These are phyloP conservation scores for Fonsecaea erecta DNA, from an alignment of 2,329 filamentous ascomycete species.

Conservation along the genomic window DNA sequence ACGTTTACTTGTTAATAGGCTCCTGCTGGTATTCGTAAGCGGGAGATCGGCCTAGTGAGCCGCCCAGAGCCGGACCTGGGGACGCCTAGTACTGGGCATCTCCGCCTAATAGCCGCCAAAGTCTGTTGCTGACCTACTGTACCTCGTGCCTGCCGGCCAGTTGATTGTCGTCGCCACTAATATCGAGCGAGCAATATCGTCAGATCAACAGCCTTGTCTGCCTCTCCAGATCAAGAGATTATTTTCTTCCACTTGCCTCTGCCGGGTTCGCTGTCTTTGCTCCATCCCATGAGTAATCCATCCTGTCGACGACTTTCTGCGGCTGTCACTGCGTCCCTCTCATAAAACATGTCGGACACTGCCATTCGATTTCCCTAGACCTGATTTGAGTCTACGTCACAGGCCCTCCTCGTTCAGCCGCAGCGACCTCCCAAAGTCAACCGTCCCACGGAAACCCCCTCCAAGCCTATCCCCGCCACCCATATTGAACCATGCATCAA, in stretches of 20 bases:
- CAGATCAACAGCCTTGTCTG: not conserved
- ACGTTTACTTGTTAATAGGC: too few species aligned
- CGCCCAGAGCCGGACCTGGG: not conserved
- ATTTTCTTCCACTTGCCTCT: constrained; percentile 17
- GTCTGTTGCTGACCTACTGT: not conserved
- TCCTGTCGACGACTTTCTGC: not conserved
- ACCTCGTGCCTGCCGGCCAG: not conserved
- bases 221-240: not conserved
- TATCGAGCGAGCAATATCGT: not conserved
- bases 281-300: not conserved
- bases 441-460: not conserved
- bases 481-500: constrained; percentile 71
- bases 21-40: too few species aligned
- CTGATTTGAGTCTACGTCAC: not conserved
- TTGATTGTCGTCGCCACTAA: not conserved
- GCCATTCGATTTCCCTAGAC: not conserved
- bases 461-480: constrained; percentile 1
- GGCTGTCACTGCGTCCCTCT: not conserved
- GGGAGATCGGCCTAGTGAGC: not conserved
- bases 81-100: not conserved
- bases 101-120: not conserved
- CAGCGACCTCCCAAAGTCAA: not conserved
- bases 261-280: not conserved
- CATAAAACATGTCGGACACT: not conserved
- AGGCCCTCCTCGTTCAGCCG: not conserved